Base-by-base conservation (phyloP, 192 early-diverging fungal genomes). In the Linnemannia schmuckeri region DNA sequence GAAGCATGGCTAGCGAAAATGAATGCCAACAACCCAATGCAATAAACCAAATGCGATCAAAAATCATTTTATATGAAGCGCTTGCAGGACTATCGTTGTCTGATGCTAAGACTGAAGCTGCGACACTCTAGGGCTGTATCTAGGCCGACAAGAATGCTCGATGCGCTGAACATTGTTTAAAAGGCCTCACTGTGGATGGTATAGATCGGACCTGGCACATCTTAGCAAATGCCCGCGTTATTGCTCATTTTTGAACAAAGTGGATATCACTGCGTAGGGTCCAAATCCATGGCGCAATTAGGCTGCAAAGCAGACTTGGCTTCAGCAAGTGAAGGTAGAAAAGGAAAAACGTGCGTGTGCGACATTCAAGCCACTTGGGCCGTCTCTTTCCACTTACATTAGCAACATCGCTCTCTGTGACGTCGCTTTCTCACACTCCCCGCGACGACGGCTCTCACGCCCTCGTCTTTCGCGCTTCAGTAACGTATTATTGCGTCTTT, bases 21-120 rank as follows among this genome's bases (percentile, higher is more conserved):
- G 8, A 57, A 7, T 27, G 20, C 55, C 20, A 57, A 63, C 54
- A n/a, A 27, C n/a, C 33, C 30, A 66, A 33, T 9, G 61, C 61
- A 66, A 66, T 66, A 66, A 66, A 61, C 18, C 22, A 61, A 66
- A 15, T 66, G 61, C 61, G 61, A 66, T 66, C 30, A 66, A 66
- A 66, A 66, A 57, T 52, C 49, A 20, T 6, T 52, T 18, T 5
- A 52, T 52, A 17, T 46, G 1, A 12, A 12, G 15, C 49, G 0
- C 5, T 52, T 52, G 49, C 15, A 1, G 20, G 49, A 4, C 6
- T 17, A 5, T 13, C 18, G 3, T 17, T 49, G 13, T 49, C 18
- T 49, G 47, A 49, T 49, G 18, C 13, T 13, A 12, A 44, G 13
- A 44, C 44, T 12, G 13, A 0, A 49, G 47, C 47, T 49, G 47